Percentiles rank a stretch among this genome's conserved stretches.
Evolutionary conservation across 176 grass and related monocot species (phyloP).

Genomic region (Rhynchospora breviuscula): DNA sequence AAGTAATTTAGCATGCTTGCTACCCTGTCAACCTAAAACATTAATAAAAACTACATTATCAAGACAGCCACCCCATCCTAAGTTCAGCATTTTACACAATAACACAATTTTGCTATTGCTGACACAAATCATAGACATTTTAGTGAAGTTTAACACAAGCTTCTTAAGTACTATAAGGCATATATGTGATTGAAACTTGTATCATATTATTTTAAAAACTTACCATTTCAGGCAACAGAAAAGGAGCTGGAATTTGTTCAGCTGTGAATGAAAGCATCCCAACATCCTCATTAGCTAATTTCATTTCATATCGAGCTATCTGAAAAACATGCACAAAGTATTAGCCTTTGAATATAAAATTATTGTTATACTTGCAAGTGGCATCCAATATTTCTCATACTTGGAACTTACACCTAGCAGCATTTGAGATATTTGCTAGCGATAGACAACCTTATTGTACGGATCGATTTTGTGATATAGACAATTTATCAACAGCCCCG

Average conservation of each 20-base stretch:
- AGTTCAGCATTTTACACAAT: not conserved
- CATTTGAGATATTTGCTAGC: not conserved
- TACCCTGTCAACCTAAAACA: slow-evolving; percentile 84
- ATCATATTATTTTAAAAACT: slow-evolving; percentile 14
- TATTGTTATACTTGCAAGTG: not conserved
- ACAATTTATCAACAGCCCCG: not conserved
- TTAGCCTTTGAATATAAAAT: not conserved
- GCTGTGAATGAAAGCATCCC: slow-evolving; percentile 96
- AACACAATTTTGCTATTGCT: not conserved
- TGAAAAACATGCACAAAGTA: slow-evolving; percentile 34
- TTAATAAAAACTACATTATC: not conserved
- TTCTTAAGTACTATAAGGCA: not conserved
- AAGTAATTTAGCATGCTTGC: slow-evolving; percentile 98
- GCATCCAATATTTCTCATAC: not conserved
- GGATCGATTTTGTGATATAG: not conserved
- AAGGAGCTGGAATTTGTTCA: slow-evolving; percentile 95
- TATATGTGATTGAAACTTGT: not conserved
- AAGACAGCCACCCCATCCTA: not conserved
- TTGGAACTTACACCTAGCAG: not conserved
- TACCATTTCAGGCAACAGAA: slow-evolving; percentile 98
- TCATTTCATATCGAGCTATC: slow-evolving; percentile 97
- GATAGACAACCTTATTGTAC: not conserved
- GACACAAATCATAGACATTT: not conserved
- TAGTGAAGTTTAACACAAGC: not conserved
- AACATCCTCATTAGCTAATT: slow-evolving; percentile 96